Base-by-base conservation (phyloP, 2,329 filamentous ascomycete species). In the Juglanconis oblonga region DNA sequence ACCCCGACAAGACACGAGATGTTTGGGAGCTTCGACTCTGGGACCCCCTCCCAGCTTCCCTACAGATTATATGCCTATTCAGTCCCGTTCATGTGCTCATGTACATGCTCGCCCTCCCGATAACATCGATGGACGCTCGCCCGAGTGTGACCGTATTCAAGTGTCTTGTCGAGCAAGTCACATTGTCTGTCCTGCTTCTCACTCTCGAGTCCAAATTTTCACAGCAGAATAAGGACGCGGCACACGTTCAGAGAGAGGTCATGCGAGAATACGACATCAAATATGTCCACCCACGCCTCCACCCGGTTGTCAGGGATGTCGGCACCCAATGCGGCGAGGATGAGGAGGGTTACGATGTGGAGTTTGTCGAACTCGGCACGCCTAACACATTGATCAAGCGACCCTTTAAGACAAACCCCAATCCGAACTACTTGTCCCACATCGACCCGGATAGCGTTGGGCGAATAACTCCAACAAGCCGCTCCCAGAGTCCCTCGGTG, bases 181-280 rank as follows among this genome's bases (percentile, higher is more conserved):
- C 96, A 1, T 78, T 99, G 13, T 93, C 93, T 0, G 77, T 82
- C 1, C 91, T 97, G 72, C 82, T 98, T 64, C 82, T 87, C 55
- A 79, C 91, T 35, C 78, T 98, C 53, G 87, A 89, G 62, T 83
- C 82, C 2, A 86, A 82, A 38, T 98, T 94, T 74, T 82, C 85
- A 3, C 93, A 94, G 71, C 93, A 98, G 72, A 86, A 85, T 62
- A 96, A 92, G 71, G 95, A 99, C 73, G 86, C 85, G 2, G 82
- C 87, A 2, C 82, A 97, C 51, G 89, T 99, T 61, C 92, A 96
- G 67, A 92, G 89, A 67, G 91, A 98, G 74, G 94, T 98, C 5
- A 82, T 98, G 75, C 88, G 92, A 71, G 95, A 99, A 75, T 99
- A 99, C 71, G 92, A 98, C 71, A 91, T 87, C 67, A 99, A 99